Base-by-base conservation (phyloP, 306 rosid genomes). In the Pyrus betulifolia region DNA sequence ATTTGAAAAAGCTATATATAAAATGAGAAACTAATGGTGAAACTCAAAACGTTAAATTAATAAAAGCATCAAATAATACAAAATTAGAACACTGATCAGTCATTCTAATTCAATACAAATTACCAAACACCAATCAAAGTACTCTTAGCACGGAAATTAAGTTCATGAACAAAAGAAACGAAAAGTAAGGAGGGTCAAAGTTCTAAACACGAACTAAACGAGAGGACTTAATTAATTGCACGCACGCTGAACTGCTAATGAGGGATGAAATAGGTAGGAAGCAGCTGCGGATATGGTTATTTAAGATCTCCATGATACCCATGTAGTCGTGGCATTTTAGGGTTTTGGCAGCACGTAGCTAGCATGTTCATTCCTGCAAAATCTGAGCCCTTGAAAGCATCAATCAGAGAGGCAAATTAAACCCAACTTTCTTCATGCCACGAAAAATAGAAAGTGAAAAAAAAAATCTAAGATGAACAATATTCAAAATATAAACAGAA, bases 301-400 rank as follows among this genome's bases (percentile, higher is more conserved):
- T 57, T 21, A 57, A 21, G 27, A 64, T 64, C 69, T 31, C 69
- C 23, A 61, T 61, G 9, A 19, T 18, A 8, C 35, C 35, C 35
- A 30, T 28, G 45, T 60, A 22, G 19, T 64, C 69, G 18, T 64
- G 69, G 45, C 45, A 3, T 31, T 18, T 64, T 64, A 15, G 44
- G 69, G 69, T 31, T 64, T 64, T 64, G 69, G 69, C 15, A 64
- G 69, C 69, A 31, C 69, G 35, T 17, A 6, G 44, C 69, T 8
- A 64, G 69, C 45, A 64, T 18, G 69, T 69, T 82, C 82, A 69
- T 61, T 69, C 79, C 79, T 67, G 82, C 76, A 67, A 74, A 42
- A 77, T 35, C 78, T 28, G 81, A 19, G 52, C 61, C 42, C 31
- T 44, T 11, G 21, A 59, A 11, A 28, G 46, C 14, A 35, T 74